Percentiles rank a stretch among this genome's conserved stretches.
Conservation (phyloP, 1,139 yeast species). For the Meyerozyma carpophila region DNA sequence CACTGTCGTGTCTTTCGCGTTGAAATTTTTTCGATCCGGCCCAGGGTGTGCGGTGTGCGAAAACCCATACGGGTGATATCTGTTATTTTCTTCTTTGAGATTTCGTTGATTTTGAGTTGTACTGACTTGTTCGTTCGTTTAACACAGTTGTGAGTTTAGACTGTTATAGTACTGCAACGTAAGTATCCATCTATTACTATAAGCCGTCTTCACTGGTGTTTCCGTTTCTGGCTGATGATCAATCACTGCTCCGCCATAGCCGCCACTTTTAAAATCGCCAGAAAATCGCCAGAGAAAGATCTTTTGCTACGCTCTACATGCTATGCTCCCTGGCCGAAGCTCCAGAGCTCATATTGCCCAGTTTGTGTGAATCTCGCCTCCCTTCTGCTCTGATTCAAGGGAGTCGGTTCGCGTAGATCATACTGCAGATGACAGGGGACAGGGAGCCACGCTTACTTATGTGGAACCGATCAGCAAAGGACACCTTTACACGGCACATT, state of each 20-base stretch:
- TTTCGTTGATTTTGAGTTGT: slow-evolving; percentile 1
- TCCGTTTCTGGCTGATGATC: background rate
- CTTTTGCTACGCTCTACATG: too few relatives aligned
- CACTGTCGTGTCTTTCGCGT: background rate
- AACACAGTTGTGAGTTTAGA: background rate
- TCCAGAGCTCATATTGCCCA: too few relatives aligned
- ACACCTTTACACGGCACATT: too few relatives aligned
- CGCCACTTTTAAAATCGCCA: too few relatives aligned
- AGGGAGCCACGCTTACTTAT: too few relatives aligned
- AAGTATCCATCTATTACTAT: background rate
- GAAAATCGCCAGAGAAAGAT: too few relatives aligned
- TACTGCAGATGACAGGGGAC: too few relatives aligned
- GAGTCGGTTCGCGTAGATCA: too few relatives aligned
- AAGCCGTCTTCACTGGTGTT: background rate
- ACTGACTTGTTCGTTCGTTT: slow-evolving; percentile 2
- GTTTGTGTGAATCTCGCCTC: too few relatives aligned
- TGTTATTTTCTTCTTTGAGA: background rate
- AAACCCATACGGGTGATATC: background rate
- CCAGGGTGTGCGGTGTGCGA: slow-evolving; percentile 2
- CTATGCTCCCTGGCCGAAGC: too few relatives aligned
- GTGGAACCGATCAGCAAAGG: too few relatives aligned
- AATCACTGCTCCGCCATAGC: background rate
- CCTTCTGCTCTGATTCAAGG: too few relatives aligned
- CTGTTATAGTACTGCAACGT: slow-evolving; percentile 1
- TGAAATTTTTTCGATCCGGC: slow-evolving; percentile 1